A percentile compares a stretch with the other conserved stretches of the same genome.
phyloP scores from a whole-genome alignment of 1,139 yeast genomes.

The Suhomyces bolitotheri region DNA sequence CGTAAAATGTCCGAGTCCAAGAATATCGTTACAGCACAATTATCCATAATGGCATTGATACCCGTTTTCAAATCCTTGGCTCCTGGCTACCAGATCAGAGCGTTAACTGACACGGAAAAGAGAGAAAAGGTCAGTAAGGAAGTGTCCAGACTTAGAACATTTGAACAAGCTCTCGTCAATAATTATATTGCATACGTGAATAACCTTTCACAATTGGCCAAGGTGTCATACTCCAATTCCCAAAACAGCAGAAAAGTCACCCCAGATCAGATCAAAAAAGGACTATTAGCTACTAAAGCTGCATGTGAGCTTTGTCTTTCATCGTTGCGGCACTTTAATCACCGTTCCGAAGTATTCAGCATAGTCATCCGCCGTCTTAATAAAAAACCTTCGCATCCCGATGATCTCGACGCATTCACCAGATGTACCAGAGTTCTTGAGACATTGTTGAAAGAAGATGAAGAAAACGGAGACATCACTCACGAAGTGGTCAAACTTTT shows the following conservation, averaged over 20 bases:
- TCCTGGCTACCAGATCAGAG: conserved; percentile 85
- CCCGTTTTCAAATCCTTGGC: conserved; percentile 84
- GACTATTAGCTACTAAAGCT: conserved; percentile 65
- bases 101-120: conserved; percentile 77
- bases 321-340: conserved; percentile 77
- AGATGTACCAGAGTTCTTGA: conserved; percentile 68
- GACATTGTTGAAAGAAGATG: conserved; percentile 64
- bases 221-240: conserved; percentile 42
- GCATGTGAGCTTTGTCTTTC: conserved; percentile 71
- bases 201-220: conserved; percentile 46
- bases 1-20: conserved; percentile 70
- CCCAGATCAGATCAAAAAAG: conserved; percentile 45
- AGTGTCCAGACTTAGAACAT: conserved; percentile 69
- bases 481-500: conserved; percentile 68
- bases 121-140: conserved; percentile 83
- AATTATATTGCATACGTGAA: conserved; percentile 73
- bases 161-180: conserved; percentile 73
- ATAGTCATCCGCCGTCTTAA: conserved; percentile 67
- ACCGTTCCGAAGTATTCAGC: conserved; percentile 67
- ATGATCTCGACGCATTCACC: conserved; percentile 52
- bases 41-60: conserved; percentile 74
- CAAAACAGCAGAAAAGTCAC: conserved; percentile 40
- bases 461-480: conserved; percentile 77
- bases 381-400: conserved; percentile 47
- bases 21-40: conserved; percentile 67